Evolutionary conservation across 805 yeast genomes (phyloP).

Genomic region (Maudiozyma barnettii): DNA sequence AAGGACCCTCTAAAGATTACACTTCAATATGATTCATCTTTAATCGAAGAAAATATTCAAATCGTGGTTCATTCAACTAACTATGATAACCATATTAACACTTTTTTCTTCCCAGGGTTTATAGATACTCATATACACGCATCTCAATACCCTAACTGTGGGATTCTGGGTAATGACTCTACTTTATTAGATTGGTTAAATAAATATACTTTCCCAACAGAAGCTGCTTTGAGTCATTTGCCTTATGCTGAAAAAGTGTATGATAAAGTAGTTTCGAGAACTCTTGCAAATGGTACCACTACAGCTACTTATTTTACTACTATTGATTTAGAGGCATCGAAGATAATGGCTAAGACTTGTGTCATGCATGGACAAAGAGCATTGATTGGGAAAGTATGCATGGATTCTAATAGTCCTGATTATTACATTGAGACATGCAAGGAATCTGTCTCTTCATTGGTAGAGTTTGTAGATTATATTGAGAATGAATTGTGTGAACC

Average conservation of each 20-base stretch:
- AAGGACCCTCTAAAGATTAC: slow-evolving; percentile 26
- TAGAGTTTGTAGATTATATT: slow-evolving; percentile 49
- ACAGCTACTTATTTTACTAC: slow-evolving; percentile 90
- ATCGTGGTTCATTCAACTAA: not conserved
- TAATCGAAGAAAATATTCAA: slow-evolving; percentile 1
- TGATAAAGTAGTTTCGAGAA: slow-evolving; percentile 53
- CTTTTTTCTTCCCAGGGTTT: slow-evolving; percentile 63
- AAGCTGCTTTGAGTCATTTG: slow-evolving; percentile 51
- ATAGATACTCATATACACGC: slow-evolving; percentile 81
- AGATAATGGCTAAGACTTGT: slow-evolving; percentile 64
- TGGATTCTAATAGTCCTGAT: slow-evolving; percentile 76
- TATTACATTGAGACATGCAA: slow-evolving; percentile 53
- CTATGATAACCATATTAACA: not conserved
- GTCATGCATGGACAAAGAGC: slow-evolving; percentile 72
- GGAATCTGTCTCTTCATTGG: slow-evolving; percentile 46
- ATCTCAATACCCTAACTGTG: slow-evolving; percentile 72
- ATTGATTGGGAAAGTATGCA: slow-evolving; percentile 85
- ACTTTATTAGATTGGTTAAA: slow-evolving; percentile 86
- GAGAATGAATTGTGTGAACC: slow-evolving; percentile 42
- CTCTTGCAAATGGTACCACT: slow-evolving; percentile 78
- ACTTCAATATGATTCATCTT: slow-evolving; percentile 9
- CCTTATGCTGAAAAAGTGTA: slow-evolving; percentile 54
- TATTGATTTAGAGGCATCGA: slow-evolving; percentile 67
- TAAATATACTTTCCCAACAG: slow-evolving; percentile 83
- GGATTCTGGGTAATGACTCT: slow-evolving; percentile 66